Evolutionary conservation across 768 basidiomycete genomes (phyloP).

Genomic region (Podaxis sp.): DNA sequence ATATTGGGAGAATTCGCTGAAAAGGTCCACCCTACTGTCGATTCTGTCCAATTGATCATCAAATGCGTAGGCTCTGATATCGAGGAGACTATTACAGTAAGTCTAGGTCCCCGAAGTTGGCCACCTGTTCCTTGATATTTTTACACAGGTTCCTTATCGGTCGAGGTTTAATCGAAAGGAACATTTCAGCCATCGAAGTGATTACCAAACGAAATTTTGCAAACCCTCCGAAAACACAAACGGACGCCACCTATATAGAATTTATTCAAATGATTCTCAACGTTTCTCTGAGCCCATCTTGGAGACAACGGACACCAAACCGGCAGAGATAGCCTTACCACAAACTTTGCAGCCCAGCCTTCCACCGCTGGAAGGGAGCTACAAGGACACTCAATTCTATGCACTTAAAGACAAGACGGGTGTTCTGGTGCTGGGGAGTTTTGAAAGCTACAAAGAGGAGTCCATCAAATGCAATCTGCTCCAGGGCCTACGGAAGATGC

Average conservation of each 20-base stretch:
- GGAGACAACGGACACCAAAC: slow-evolving; percentile 24
- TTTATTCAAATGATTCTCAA: slow-evolving; percentile 21
- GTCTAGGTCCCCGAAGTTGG: slow-evolving; percentile 17
- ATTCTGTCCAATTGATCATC: slow-evolving; percentile 48
- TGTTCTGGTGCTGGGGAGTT: slow-evolving; percentile 58
- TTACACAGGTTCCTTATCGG: slow-evolving; percentile 52
- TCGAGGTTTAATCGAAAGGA: slow-evolving; percentile 40
- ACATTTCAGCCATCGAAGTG: not conserved
- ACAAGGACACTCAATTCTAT: slow-evolving; percentile 55
- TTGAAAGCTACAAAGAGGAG: slow-evolving; percentile 22
- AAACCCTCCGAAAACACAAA: slow-evolving; percentile 42
- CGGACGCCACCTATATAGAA: slow-evolving; percentile 37
- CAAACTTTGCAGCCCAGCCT: slow-evolving; percentile 36
- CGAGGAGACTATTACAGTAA: slow-evolving; percentile 44
- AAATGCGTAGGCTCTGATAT: slow-evolving; percentile 36
- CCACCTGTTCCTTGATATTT: not conserved
- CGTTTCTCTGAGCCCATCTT: slow-evolving; percentile 29
- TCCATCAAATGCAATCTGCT: slow-evolving; percentile 45
- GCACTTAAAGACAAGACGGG: slow-evolving; percentile 51
- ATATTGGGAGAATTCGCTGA: slow-evolving; percentile 57
- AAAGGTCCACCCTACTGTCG: slow-evolving; percentile 49
- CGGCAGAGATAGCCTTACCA: slow-evolving; percentile 45
- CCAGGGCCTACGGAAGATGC: slow-evolving; percentile 46
- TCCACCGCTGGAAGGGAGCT: slow-evolving; percentile 41
- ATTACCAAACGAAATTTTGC: slow-evolving; percentile 7